Evolutionary conservation across 257 asterid species (phyloP).

Genomic region (Solanum stenotomum): DNA sequence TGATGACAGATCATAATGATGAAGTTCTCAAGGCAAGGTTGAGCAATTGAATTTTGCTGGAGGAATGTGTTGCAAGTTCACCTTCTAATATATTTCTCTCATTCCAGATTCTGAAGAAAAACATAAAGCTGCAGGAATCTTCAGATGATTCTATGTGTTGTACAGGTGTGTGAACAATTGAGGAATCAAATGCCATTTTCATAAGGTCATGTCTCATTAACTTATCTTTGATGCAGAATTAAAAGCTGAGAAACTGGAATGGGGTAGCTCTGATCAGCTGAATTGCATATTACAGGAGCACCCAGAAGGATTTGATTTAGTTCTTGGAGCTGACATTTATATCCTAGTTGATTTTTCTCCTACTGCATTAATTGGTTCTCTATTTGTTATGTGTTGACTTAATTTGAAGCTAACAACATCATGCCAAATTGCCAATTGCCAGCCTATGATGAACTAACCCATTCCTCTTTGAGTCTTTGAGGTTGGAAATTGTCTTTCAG

Average conservation of each 20-base stretch:
- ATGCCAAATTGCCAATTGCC: neutral
- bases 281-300: constrained; percentile 41
- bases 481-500: neutral
- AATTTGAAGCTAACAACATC: neutral
- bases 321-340: constrained; percentile 98
- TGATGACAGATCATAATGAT: constrained; percentile 81
- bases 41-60: constrained; percentile 12
- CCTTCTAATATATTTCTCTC: constrained; percentile 8
- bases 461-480: neutral
- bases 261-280: constrained; percentile 80
- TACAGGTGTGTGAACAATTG: constrained; percentile 37
- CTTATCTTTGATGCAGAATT: constrained; percentile 30
- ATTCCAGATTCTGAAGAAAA: constrained; percentile 63
- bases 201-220: constrained; percentile 4
- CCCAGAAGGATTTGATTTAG: constrained; percentile 70
- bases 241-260: constrained; percentile 70
- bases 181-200: neutral
- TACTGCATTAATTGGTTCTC: neutral
- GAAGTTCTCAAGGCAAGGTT: constrained; percentile 93
- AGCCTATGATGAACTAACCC: neutral
- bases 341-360: constrained; percentile 35
- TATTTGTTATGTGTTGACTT: neutral
- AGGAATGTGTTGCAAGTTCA: constrained; percentile 1
- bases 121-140: constrained; percentile 52
- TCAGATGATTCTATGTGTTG: constrained; percentile 18